Evolutionary conservation across 371 early-diverging fungal genomes (phyloP).

Genomic region (Mortierella sp.): DNA sequence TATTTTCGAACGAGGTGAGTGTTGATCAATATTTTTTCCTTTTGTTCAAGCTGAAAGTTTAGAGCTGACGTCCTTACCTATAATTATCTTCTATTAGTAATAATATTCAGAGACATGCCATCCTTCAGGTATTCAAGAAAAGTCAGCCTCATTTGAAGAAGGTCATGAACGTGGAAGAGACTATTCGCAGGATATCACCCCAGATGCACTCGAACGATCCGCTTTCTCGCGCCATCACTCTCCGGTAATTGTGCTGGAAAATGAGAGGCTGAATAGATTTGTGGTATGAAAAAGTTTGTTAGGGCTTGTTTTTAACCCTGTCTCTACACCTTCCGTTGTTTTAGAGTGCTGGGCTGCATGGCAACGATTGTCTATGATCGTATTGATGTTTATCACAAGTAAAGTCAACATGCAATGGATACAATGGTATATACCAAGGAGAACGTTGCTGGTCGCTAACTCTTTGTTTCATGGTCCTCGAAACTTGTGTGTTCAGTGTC

Average conservation of each 20-base stretch:
- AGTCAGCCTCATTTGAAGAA: constrained; percentile 63
- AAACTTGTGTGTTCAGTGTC: constrained; percentile 1
- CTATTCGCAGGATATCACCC: constrained; percentile 62
- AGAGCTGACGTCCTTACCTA: no score
- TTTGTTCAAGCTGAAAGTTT: no score
- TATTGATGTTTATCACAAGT: constrained; percentile 69
- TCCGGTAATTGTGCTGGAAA: constrained; percentile 59
- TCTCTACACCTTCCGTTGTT: not conserved
- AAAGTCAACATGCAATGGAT: constrained; percentile 29
- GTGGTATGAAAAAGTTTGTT: no score
- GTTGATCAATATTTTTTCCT: not conserved
- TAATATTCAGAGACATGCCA: constrained; percentile 57
- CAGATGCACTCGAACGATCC: constrained; percentile 66
- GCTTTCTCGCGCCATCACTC: constrained; percentile 63
- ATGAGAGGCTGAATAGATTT: no score
- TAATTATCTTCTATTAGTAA: constrained; percentile 53
- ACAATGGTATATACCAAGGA: no score
- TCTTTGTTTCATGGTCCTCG: no score
- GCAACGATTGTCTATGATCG: constrained; percentile 65
- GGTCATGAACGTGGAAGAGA: constrained; percentile 68
- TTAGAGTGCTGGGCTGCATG: constrained; percentile 68
- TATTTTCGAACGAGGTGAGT: constrained; percentile 66
- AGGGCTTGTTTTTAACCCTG: no score
- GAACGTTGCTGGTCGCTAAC: no score
- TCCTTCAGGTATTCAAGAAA: constrained; percentile 66